Evolutionary conservation across 768 basidiomycete species (phyloP).

Genomic region (Naganishia randhawae): DNA sequence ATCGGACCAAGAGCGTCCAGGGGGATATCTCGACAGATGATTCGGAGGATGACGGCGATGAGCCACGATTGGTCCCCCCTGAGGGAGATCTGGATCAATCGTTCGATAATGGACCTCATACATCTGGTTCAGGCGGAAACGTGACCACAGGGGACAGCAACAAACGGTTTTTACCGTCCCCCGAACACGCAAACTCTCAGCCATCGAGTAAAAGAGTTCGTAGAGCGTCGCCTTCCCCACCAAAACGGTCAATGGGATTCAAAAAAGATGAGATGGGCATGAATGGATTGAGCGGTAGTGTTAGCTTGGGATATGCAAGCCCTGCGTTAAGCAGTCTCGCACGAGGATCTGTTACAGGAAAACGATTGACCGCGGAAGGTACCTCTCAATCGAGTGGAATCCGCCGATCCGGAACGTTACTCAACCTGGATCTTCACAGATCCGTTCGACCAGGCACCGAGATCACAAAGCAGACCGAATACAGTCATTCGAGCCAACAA

Average conservation of each 20-base stretch:
- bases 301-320: neutral
- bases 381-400: neutral
- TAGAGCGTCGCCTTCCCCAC: neutral
- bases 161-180: neutral
- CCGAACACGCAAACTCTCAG: neutral
- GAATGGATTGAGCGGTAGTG: conserved; percentile 4
- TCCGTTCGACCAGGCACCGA: neutral
- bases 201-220: conserved; percentile 12
- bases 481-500: neutral
- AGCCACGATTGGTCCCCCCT: neutral
- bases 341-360: neutral
- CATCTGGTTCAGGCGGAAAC: neutral
- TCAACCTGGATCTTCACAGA: conserved; percentile 9
- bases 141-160: neutral
- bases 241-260: neutral
- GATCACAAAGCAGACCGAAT: neutral
- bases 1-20: conserved; percentile 10
- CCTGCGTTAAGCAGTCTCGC: neutral
- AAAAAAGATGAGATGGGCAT: neutral
- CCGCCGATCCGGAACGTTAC: conserved; percentile 1
- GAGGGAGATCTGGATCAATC: neutral
- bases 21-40: neutral
- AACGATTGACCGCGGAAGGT: neutral
- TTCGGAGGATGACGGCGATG: conserved; percentile 18
- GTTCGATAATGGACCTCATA: neutral